phyloP scores from a whole-genome alignment of 2,329 filamentous ascomycete species.

The Phaeosphaeria sp. region DNA sequence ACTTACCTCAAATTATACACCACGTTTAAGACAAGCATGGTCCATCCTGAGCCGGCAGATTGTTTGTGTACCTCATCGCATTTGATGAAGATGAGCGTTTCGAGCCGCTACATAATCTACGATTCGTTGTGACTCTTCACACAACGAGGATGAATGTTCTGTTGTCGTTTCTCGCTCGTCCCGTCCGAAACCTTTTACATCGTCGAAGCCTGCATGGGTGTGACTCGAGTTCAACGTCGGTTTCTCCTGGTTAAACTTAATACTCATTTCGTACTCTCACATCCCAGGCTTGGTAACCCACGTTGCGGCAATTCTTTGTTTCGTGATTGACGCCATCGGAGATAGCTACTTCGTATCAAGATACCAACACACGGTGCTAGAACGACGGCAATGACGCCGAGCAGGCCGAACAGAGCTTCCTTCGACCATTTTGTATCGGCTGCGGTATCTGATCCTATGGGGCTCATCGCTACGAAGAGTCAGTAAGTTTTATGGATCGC shows the following conservation, averaged over 20 bases:
- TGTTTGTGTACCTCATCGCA: too few species aligned
- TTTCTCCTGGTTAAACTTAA: background rate
- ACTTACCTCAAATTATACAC: too few species aligned
- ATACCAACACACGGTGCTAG: background rate
- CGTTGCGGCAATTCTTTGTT: background rate
- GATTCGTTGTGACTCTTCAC: too few species aligned
- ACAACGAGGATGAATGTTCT: background rate
- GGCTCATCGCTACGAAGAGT: too few species aligned
- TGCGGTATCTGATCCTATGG: too few species aligned
- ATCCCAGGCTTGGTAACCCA: background rate
- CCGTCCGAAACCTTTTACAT: background rate
- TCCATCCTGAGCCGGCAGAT: too few species aligned
- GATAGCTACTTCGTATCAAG: background rate
- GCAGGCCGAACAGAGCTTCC: conserved; percentile 1
- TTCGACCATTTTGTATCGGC: background rate
- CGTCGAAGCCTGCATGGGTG: background rate
- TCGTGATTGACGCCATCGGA: background rate
- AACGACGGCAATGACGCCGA: background rate
- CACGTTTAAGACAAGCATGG: too few species aligned
- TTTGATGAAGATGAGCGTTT: too few species aligned
- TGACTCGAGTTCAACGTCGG: background rate
- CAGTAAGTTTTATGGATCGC: background rate
- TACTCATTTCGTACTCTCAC: background rate
- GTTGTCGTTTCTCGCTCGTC: background rate
- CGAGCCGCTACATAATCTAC: too few species aligned